Conservation (phyloP, 495 filamentous ascomycete species). For the Penicillium diatomitis region DNA sequence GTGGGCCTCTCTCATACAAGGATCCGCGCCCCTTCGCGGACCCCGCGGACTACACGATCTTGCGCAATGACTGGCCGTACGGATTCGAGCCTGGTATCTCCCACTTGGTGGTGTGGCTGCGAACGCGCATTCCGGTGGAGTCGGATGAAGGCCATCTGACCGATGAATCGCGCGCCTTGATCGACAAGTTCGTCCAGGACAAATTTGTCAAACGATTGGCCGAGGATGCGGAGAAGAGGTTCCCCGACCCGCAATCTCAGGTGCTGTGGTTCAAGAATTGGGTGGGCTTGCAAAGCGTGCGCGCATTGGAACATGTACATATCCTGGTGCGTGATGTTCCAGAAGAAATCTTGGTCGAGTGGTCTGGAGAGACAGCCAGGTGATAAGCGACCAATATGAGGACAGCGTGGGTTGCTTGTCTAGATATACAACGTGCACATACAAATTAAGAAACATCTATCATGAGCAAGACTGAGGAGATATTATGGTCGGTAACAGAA, state of each 20-base stretch:
- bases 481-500: neutral
- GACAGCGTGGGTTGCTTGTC: neutral
- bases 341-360: conserved; percentile 49
- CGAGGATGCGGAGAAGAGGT: conserved; percentile 17
- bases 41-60: conserved; percentile 61
- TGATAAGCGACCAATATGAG: neutral
- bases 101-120: conserved; percentile 54
- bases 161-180: conserved; percentile 47
- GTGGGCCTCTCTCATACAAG: conserved; percentile 24
- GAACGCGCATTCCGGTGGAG: conserved; percentile 42
- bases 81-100: conserved; percentile 58
- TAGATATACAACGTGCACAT: neutral
- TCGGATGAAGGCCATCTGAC: conserved; percentile 63
- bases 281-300: conserved; percentile 78
- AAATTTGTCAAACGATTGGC: conserved; percentile 55
- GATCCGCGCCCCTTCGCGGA: conserved; percentile 57
- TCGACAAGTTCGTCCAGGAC: conserved; percentile 57
- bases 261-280: conserved; percentile 96
- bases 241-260: conserved; percentile 37
- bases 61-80: conserved; percentile 91
- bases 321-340: conserved; percentile 56
- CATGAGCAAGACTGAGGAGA: neutral
- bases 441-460: neutral
- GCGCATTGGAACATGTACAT: conserved; percentile 71
- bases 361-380: conserved; percentile 37